These are phyloP conservation scores for Hypoxylon sp. DNA, from an alignment of 2,329 filamentous ascomycete genomes.

Conservation along the genomic window DNA sequence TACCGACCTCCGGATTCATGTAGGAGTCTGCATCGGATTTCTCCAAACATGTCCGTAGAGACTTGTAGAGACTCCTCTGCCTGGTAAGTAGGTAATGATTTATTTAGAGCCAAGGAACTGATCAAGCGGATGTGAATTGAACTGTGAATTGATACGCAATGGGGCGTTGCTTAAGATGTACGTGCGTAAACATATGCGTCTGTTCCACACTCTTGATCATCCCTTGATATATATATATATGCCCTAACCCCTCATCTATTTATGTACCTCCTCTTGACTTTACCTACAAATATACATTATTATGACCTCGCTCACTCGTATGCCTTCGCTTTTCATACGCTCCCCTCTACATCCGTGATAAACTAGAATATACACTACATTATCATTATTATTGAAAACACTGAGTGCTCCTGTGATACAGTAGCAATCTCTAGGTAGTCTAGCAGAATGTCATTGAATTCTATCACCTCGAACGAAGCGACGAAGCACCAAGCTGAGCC, in stretches of 20 bases:
- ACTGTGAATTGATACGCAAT: background rate
- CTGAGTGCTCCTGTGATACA: background rate
- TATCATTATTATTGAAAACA: background rate
- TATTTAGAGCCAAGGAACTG: background rate
- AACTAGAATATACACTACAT: too few species aligned
- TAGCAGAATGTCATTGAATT: constrained; percentile 27
- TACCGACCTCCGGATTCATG: constrained; percentile 10
- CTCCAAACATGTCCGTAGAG: constrained; percentile 18
- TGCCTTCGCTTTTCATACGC: background rate
- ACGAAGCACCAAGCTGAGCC: constrained; percentile 15
- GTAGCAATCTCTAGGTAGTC: background rate
- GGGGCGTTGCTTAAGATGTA: too few species aligned
- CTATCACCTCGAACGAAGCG: constrained; percentile 9
- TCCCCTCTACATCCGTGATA: background rate
- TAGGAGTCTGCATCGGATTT: constrained; percentile 14
- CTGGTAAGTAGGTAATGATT: background rate
- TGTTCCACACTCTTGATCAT: background rate
- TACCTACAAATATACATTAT: too few species aligned
- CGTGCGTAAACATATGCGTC: background rate
- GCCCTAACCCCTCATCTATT: constrained; percentile 5
- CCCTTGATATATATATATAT: background rate
- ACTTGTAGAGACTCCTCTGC: too few species aligned
- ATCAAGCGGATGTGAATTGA: background rate
- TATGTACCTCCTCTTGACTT: background rate
- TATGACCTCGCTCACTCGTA: background rate